Evolutionary conservation across 1,284 basidiomycete species (phyloP).

Genomic region (Bondarzewia mesenterica): DNA sequence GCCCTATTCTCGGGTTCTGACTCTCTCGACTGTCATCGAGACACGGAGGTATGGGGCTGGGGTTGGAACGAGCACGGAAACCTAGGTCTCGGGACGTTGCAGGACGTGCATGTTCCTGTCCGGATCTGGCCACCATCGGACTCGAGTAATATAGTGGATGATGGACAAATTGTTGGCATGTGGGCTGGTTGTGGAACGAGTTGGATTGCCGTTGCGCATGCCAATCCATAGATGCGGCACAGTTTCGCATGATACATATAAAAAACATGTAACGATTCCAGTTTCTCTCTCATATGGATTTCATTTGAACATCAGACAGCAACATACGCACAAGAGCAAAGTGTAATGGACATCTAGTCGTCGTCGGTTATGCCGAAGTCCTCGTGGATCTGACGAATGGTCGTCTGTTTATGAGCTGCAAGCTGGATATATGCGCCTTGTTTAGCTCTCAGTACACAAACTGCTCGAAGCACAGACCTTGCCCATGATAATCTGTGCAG

Average conservation of each 20-base stretch:
- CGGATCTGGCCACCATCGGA: slow-evolving; percentile 41
- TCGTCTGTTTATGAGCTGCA: slow-evolving; percentile 53
- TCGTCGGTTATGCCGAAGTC: slow-evolving; percentile 49
- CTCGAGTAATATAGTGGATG: slow-evolving; percentile 12
- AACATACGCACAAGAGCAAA: neutral
- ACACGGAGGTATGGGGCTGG: slow-evolving; percentile 67
- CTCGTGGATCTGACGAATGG: slow-evolving; percentile 62
- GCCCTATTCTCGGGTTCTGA: slow-evolving; percentile 21
- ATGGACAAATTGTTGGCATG: slow-evolving; percentile 21
- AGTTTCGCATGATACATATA: too few species aligned
- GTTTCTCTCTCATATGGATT: too few species aligned
- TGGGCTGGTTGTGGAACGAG: slow-evolving; percentile 75
- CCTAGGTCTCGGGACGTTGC: slow-evolving; percentile 57
- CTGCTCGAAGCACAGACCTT: slow-evolving; percentile 28
- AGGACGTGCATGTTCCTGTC: slow-evolving; percentile 40
- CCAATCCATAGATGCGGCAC: neutral
- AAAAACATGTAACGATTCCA: too few species aligned
- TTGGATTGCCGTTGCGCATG: slow-evolving; percentile 40
- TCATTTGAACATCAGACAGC: neutral
- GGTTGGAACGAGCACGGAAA: slow-evolving; percentile 98
- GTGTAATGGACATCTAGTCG: slow-evolving; percentile 23
- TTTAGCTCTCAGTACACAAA: neutral
- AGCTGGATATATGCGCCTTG: slow-evolving; percentile 34
- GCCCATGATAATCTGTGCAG: slow-evolving; percentile 49
- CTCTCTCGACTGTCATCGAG: slow-evolving; percentile 8